A percentile compares a stretch with the other conserved stretches of the same genome.
phyloP scores from a whole-genome alignment of 1,139 yeast genomes.

The Yamadazyma diospyri region DNA sequence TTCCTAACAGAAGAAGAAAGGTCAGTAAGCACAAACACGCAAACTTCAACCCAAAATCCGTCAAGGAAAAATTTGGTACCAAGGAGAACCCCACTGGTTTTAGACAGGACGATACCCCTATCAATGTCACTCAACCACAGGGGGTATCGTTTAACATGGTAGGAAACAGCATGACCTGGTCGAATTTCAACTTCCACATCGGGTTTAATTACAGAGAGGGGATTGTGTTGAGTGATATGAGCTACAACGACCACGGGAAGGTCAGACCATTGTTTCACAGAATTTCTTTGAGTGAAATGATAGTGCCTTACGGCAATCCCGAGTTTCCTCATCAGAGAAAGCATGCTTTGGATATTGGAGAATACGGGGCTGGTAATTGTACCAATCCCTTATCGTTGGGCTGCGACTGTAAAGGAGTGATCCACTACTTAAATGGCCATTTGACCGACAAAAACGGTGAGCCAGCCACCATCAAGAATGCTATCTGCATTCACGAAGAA shows the following conservation, averaged over 20 bases:
- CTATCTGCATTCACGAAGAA: slow-evolving; percentile 81
- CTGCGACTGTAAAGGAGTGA: slow-evolving; percentile 83
- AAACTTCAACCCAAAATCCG: slow-evolving; percentile 63
- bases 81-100: slow-evolving; percentile 47
- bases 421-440: slow-evolving; percentile 75
- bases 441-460: slow-evolving; percentile 65
- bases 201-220: slow-evolving; percentile 88
- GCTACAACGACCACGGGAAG: slow-evolving; percentile 70
- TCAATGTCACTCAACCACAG: slow-evolving; percentile 71
- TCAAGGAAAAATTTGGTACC: slow-evolving; percentile 56
- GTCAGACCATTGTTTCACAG: slow-evolving; percentile 74
- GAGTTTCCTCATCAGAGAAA: slow-evolving; percentile 79
- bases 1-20: slow-evolving; percentile 72
- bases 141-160: slow-evolving; percentile 74
- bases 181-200: slow-evolving; percentile 70
- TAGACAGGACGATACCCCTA: slow-evolving; percentile 60
- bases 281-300: slow-evolving; percentile 76
- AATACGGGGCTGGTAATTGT: slow-evolving; percentile 84
- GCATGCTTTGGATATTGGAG: slow-evolving; percentile 84
- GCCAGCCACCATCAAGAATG: slow-evolving; percentile 68
- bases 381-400: slow-evolving; percentile 76
- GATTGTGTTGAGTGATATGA: slow-evolving; percentile 69
- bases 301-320: slow-evolving; percentile 81
- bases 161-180: slow-evolving; percentile 72
- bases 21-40: slow-evolving; percentile 65